Evolutionary conservation across 176 grass and related monocot genomes (phyloP), one percentile per base, ranked within the genome.

Genomic region (Bromus sterilis): DNA sequence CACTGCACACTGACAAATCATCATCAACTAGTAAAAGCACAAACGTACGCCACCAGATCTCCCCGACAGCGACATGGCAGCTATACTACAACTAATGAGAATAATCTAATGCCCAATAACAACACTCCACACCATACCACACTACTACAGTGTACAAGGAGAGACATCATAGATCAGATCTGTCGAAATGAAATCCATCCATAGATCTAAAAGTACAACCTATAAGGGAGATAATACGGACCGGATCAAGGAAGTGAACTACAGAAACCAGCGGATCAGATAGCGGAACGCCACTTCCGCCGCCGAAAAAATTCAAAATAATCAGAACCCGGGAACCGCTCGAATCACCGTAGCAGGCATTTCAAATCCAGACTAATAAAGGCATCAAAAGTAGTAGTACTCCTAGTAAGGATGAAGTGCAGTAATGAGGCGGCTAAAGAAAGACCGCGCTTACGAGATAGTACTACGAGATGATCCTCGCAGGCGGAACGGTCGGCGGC

Each of bases 371-470:
- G 31, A 51, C 18, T 3, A 9, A 66, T 0, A 0, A n/a, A n/a
- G n/a, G 31, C 23, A 51, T 29, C 56, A 4, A 14, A 32, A 3
- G 41, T 39, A 68, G 0, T n/a, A n/a, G n/a, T n/a, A n/a, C n/a
- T n/a, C n/a, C n/a, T n/a, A n/a, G n/a, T 2, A 6, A 32, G 30
- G 1, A 15, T 2, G 9, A 14, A 46, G 11, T 11, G 15, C 57
- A 8, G 7, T 9, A 0, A 28, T 1, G 34, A 16, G 70, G 32
- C 15, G 11, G 28, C 20, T 73, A 9, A 21, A 21, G 14, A 4
- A 11, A 16, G 13, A 21, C 18, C 0, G 60, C 9, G 26, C 70
- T 89, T 89, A 89, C 87, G 82, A 33, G 60, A 57, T 80, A n/a
- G n/a, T n/a, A n/a, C n/a, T n/a, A 74, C 0, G 76, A 26, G 77